Percentiles rank a stretch among this genome's conserved stretches.
Conservation (phyloP, 257 asterid genomes). For the Fraxinus cuspidata region DNA sequence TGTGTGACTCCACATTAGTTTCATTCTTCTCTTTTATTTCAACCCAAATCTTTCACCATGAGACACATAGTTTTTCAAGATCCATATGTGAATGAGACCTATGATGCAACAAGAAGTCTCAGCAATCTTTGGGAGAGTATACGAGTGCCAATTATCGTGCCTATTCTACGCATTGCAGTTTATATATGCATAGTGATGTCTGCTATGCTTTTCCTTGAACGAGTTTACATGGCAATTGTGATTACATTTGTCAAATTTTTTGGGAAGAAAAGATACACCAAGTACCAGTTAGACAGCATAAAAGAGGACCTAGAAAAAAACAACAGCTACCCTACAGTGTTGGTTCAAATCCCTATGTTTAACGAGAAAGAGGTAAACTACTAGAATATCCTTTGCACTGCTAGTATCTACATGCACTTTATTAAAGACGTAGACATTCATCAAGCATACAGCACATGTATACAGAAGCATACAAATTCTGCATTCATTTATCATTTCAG, state of each 20-base stretch:
- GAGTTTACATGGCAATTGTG: constrained; percentile 85
- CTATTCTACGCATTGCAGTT: constrained; percentile 54
- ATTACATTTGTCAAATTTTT: constrained; percentile 60
- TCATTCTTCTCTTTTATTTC: constrained; percentile 22
- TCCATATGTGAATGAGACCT: constrained; percentile 37
- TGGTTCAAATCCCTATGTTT: constrained; percentile 90
- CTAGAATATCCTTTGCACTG: neutral
- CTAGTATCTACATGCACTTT: neutral
- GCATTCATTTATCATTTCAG: neutral
- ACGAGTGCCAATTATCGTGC: constrained; percentile 67
- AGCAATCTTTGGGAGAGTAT: constrained; percentile 59
- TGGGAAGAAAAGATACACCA: constrained; percentile 73
- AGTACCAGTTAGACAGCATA: constrained; percentile 71
- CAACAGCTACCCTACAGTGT: constrained; percentile 57
- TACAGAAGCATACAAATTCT: neutral
- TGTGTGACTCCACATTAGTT: constrained; percentile 18
- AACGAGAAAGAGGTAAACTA: constrained; percentile 78
- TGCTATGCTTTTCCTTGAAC: constrained; percentile 75
- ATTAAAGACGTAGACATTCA: neutral
- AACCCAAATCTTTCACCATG: constrained; percentile 43
- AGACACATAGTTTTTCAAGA: constrained; percentile 48
- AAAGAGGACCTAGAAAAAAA: constrained; percentile 61
- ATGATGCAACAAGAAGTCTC: constrained; percentile 52
- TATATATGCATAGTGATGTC: constrained; percentile 77
- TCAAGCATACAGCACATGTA: constrained; percentile 1